Evolutionary conservation across 23 red algal genomes (phyloP), one percentile per base, ranked within the genome.

Genomic region (Gracilaria domingensis): DNA sequence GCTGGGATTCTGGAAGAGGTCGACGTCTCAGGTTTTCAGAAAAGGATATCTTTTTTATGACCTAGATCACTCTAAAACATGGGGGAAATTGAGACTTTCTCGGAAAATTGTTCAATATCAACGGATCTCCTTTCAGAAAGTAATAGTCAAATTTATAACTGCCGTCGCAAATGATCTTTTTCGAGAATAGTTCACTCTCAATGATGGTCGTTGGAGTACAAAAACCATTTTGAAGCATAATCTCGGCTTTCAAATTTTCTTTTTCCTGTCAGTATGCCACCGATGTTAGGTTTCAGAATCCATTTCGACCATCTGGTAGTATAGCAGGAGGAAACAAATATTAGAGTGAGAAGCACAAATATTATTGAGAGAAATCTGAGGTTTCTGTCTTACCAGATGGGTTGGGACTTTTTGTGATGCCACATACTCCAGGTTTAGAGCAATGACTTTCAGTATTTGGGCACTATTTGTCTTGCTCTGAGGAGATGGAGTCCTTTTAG

Each of bases 261-360:
- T 4, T 16, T n/a, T 69, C 17, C 57, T 35, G 47, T 45, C 53
- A 1, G 2, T 85, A 85, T 18, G 76, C 76, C 1, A 81, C 76
- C 2, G 76, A 81, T 32, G 76, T 81, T 6, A 81, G 29, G 2
- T 81, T 56, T 81, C 76, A 81, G 45, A 45, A 81, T 2, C 58
- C 47, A 4, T 81, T 24, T 58, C 8, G 76, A 7, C 76, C 76
- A 36, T 59, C 47, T 34, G 76, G 76, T 45, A 81, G 23, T 58
- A 53, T 81, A 26, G 47, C 11, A 28, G 76, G 58, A 18, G 54
- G 54, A 18, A 79, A 81, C 2, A 81, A 81, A 48, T 81, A 81
- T 54, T 81, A 34, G 6, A 81, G 50, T 50, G 35, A 37, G 8
- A 79, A 79, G 37, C 75, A 79, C 12, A 32, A 47, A 8, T 32